A percentile compares a stretch with the other conserved stretches of the same genome.
Conservation (phyloP, 2,329 filamentous ascomycete species). For the Colletotrichum falcatum region DNA sequence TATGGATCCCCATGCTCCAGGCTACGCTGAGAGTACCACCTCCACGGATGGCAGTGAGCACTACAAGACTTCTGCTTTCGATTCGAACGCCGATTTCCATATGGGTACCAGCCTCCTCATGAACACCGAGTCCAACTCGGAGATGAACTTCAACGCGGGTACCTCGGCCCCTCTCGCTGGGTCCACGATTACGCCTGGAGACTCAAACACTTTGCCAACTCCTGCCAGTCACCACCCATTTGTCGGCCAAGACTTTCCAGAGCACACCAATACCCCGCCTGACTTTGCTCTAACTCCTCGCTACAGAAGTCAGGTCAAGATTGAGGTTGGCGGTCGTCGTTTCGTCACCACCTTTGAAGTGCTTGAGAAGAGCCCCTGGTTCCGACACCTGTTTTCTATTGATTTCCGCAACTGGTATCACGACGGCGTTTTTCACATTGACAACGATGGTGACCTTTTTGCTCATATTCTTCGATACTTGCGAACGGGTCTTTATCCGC, state of each 20-base stretch:
- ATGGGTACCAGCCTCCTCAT: neutral
- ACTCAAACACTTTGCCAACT: neutral
- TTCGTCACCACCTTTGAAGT: conserved; percentile 40
- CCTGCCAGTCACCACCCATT: neutral
- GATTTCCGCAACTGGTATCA: conserved; percentile 30
- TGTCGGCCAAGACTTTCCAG: neutral
- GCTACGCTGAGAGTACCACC: neutral
- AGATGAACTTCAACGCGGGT: neutral
- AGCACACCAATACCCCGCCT: neutral
- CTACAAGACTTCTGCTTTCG: neutral
- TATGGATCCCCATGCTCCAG: neutral
- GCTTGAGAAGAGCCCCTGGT: conserved; percentile 33
- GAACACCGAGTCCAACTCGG: neutral
- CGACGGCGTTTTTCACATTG: conserved; percentile 45
- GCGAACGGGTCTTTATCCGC: conserved; percentile 48
- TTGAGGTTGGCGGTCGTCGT: conserved; percentile 41
- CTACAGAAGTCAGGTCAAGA: conserved; percentile 18
- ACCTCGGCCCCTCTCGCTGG: neutral
- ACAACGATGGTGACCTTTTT: conserved; percentile 53
- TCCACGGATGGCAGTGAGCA: conserved; percentile 2
- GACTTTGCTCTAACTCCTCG: conserved; percentile 14
- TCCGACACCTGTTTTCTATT: conserved; percentile 31
- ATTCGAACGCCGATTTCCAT: neutral
- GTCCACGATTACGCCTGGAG: neutral
- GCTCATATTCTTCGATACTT: conserved; percentile 51